phyloP scores from a whole-genome alignment of 768 basidiomycete species.

The Dioszegia crocea region DNA sequence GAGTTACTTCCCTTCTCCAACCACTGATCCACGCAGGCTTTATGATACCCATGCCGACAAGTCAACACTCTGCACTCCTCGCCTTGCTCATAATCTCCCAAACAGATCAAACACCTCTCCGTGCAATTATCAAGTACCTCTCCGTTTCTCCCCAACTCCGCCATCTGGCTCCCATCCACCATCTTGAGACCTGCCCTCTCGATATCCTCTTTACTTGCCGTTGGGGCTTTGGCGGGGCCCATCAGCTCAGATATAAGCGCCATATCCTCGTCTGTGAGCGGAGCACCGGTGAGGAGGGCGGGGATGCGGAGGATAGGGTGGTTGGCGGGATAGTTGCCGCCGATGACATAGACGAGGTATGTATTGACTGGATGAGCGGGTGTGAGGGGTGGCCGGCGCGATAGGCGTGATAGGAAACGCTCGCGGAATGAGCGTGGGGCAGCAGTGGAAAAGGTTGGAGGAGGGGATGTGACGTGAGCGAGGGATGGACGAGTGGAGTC shows the following conservation, averaged over 20 bases:
- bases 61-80: constrained; percentile 74
- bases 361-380: constrained; percentile 53
- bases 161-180: constrained; percentile 60
- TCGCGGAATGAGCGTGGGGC: constrained; percentile 25
- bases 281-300: constrained; percentile 48
- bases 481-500: neutral
- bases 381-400: neutral
- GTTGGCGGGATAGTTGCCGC: constrained; percentile 84
- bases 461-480: neutral
- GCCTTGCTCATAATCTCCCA: constrained; percentile 75
- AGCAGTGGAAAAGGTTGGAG: constrained; percentile 5
- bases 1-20: constrained; percentile 78
- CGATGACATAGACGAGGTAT: constrained; percentile 80
- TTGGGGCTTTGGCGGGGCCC: constrained; percentile 54
- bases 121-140: constrained; percentile 70
- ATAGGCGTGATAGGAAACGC: constrained; percentile 49
- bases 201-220: constrained; percentile 78
- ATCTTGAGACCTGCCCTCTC: constrained; percentile 75
- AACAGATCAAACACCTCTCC: constrained; percentile 67
- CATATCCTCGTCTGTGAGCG: constrained; percentile 32
- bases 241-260: constrained; percentile 36
- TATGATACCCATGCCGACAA: constrained; percentile 89
- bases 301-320: constrained; percentile 72
- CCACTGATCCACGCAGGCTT: constrained; percentile 79
- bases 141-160: constrained; percentile 59